Conservation (phyloP, 1,139 yeast species). For the Pichia sp. region DNA sequence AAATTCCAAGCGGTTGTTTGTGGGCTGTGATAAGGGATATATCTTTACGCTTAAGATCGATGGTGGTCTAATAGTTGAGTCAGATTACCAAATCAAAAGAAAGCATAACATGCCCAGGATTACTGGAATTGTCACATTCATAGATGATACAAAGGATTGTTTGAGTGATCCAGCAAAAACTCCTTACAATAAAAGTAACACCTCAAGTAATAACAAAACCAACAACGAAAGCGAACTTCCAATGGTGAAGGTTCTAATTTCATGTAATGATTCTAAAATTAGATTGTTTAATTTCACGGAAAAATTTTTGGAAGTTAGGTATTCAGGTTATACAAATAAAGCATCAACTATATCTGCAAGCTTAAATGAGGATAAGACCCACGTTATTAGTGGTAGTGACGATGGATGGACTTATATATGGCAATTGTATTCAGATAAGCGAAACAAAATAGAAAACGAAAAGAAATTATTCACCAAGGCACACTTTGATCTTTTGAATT, state of each 20-base stretch:
- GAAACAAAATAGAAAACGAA: slow-evolving; percentile 12
- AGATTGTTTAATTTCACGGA: slow-evolving; percentile 59
- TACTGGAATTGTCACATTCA: slow-evolving; percentile 44
- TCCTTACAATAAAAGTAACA: not conserved
- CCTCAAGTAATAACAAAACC: not conserved
- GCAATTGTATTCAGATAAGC: slow-evolving; percentile 34
- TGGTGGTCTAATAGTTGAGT: slow-evolving; percentile 45
- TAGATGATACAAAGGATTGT: slow-evolving; percentile 19
- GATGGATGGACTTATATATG: slow-evolving; percentile 73
- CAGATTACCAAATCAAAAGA: slow-evolving; percentile 49
- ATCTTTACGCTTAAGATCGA: slow-evolving; percentile 60
- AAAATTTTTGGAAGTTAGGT: slow-evolving; percentile 57
- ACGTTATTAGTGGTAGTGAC: slow-evolving; percentile 58
- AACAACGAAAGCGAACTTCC: not conserved
- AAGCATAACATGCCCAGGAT: slow-evolving; percentile 46
- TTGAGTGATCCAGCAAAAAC: not conserved
- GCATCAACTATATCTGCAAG: slow-evolving; percentile 70
- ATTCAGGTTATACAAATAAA: slow-evolving; percentile 69
- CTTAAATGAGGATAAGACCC: slow-evolving; percentile 50
- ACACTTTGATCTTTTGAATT: slow-evolving; percentile 33
- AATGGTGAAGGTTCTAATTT: slow-evolving; percentile 38
- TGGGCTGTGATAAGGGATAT: slow-evolving; percentile 81
- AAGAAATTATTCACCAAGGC: slow-evolving; percentile 20
- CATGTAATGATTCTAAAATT: slow-evolving; percentile 80
- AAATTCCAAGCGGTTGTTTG: slow-evolving; percentile 58